These are phyloP conservation scores for Carex arenaria DNA, from an alignment of 202 grass and related monocot genomes.

Conservation along the genomic window DNA sequence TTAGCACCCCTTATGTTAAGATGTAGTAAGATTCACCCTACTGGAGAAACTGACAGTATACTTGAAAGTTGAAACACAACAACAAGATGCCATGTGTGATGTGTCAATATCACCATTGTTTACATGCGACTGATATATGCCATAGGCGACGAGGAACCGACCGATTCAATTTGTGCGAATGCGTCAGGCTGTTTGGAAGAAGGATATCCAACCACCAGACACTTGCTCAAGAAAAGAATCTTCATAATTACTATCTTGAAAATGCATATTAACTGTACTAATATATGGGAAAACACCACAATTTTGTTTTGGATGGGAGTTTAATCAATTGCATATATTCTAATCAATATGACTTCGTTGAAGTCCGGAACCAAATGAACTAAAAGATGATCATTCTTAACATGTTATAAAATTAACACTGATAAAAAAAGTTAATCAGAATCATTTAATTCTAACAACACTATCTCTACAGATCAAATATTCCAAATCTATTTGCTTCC, in stretches of 20 bases:
- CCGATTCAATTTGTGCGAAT: background rate
- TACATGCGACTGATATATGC: background rate
- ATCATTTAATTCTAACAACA: background rate
- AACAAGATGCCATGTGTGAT: background rate
- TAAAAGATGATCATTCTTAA: background rate
- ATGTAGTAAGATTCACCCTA: background rate
- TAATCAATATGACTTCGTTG: background rate
- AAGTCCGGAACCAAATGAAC: background rate
- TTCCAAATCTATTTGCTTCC: background rate
- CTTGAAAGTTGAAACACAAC: constrained; percentile 1
- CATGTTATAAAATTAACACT: background rate
- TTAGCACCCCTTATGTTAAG: too few species aligned
- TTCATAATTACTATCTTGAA: background rate
- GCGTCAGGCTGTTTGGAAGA: too few species aligned
- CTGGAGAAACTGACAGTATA: background rate
- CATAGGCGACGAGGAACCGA: too few species aligned
- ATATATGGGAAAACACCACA: background rate
- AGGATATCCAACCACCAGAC: too few species aligned
- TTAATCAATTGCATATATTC: too few species aligned
- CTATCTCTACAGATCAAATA: background rate
- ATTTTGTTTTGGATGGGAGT: background rate
- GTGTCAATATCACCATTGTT: constrained; percentile 5
- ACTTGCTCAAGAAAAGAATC: background rate
- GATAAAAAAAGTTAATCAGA: background rate
- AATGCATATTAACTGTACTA: background rate